A percentile compares a stretch with the other conserved stretches of the same genome.
Evolutionary conservation across 83 land plant species (phyloP).

Genomic region (Picea abies): DNA sequence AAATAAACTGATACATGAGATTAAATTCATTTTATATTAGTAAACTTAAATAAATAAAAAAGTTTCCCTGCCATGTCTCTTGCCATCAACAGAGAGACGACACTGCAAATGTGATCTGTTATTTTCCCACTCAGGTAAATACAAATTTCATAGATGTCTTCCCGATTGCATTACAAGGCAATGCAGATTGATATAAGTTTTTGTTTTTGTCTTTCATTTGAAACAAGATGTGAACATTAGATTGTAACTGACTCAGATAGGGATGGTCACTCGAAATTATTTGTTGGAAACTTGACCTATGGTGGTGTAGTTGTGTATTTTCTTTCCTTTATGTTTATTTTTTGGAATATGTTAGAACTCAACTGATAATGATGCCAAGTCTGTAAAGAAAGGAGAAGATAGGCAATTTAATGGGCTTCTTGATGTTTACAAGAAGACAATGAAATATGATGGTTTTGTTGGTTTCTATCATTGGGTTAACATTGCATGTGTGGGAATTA

Average conservation of each 20-base stretch:
- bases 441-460: constrained; percentile 43
- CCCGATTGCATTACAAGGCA: no score
- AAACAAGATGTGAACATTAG: no score
- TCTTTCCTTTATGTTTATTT: constrained; percentile 47
- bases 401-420: constrained; percentile 57
- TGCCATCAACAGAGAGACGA: constrained; percentile 38
- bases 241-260: constrained; percentile 16
- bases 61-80: no score
- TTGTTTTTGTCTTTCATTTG: no score
- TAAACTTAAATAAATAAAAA: no score
- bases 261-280: constrained; percentile 54
- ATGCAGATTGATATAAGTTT: no score
- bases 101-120: constrained; percentile 63
- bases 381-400: constrained; percentile 34
- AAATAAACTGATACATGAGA: no score
- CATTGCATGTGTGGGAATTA: constrained; percentile 28
- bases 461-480: constrained; percentile 51
- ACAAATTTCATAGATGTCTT: no score
- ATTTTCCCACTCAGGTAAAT: constrained; percentile 51
- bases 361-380: constrained; percentile 41
- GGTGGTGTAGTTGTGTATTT: constrained; percentile 52
- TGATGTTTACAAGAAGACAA: constrained; percentile 54
- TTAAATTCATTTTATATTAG: no score
- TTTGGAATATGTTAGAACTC: constrained; percentile 51
- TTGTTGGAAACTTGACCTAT: constrained; percentile 49